Evolutionary conservation across 2,329 filamentous ascomycete genomes (phyloP).

Genomic region (Dactylellina haptotyla): DNA sequence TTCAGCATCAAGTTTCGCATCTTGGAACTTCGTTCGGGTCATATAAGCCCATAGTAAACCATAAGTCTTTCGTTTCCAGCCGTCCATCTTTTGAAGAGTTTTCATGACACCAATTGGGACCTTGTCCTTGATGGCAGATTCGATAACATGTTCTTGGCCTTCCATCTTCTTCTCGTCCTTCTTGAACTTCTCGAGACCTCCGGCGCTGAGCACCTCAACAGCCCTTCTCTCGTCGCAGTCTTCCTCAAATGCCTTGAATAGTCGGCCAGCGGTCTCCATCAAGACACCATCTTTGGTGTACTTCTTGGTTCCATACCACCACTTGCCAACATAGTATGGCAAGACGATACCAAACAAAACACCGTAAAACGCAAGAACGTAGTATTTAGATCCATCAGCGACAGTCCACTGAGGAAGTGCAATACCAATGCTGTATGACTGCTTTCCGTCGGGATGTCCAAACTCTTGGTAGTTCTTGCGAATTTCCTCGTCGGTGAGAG

Average conservation of each 20-base stretch:
- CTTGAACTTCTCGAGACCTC: constrained; percentile 65
- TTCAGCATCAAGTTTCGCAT: constrained; percentile 67
- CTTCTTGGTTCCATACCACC: constrained; percentile 98
- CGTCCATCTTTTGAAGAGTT: constrained; percentile 76
- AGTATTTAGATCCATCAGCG: constrained; percentile 93
- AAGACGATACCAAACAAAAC: constrained; percentile 86
- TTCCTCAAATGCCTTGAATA: constrained; percentile 93
- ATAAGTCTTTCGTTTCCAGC: constrained; percentile 79
- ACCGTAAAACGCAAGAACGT: constrained; percentile 89
- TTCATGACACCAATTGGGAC: constrained; percentile 56
- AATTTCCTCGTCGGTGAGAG: constrained; percentile 94
- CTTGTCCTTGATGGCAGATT: constrained; percentile 57
- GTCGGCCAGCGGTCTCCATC: constrained; percentile 89
- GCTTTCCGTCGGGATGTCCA: constrained; percentile 96
- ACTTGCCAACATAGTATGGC: constrained; percentile 91
- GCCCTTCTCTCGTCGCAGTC: constrained; percentile 82
- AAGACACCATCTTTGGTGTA: constrained; percentile 93
- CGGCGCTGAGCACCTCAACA: constrained; percentile 81
- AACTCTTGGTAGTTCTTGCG: constrained; percentile 97
- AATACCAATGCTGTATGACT: constrained; percentile 97
- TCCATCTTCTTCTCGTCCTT: constrained; percentile 55
- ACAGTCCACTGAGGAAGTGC: constrained; percentile 93
- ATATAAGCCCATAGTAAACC: constrained; percentile 95
- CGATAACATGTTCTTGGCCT: constrained; percentile 57
- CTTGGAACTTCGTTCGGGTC: constrained; percentile 84